Conservation (phyloP, 768 basidiomycete species). For the Leccinellum luteum region DNA sequence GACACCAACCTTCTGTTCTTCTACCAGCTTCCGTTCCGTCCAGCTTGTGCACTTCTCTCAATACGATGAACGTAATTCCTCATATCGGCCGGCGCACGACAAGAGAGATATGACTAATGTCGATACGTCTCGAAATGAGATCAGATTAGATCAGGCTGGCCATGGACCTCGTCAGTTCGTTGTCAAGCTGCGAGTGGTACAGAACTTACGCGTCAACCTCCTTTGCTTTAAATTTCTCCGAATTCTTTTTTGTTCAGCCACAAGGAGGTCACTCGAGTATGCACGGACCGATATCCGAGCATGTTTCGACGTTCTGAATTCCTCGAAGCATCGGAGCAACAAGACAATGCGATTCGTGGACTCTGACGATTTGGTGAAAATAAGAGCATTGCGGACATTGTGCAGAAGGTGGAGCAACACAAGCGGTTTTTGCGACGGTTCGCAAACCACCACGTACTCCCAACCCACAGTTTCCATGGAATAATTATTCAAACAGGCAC, state of each 20-base stretch:
- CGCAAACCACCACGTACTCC: slow-evolving; percentile 87
- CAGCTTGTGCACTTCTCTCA: slow-evolving; percentile 93
- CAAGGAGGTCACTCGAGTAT: slow-evolving; percentile 84
- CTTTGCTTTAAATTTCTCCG: slow-evolving; percentile 73
- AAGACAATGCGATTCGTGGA: slow-evolving; percentile 80
- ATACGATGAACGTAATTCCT: slow-evolving; percentile 98
- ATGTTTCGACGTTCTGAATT: slow-evolving; percentile 31
- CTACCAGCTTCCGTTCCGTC: slow-evolving; percentile 85
- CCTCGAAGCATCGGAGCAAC: slow-evolving; percentile 80
- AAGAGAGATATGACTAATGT: slow-evolving; percentile 87
- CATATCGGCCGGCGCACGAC: slow-evolving; percentile 97
- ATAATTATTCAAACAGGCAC: not conserved
- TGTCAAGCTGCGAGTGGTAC: not conserved
- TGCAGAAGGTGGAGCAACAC: slow-evolving; percentile 86
- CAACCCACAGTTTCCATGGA: slow-evolving; percentile 27
- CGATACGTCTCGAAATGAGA: slow-evolving; percentile 92
- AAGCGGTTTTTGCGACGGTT: slow-evolving; percentile 80
- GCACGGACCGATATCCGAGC: slow-evolving; percentile 50
- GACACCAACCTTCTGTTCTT: slow-evolving; percentile 78
- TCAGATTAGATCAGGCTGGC: slow-evolving; percentile 92
- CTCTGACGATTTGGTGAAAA: slow-evolving; percentile 98
- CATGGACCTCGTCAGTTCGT: slow-evolving; percentile 5
- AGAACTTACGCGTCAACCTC: slow-evolving; percentile 76
- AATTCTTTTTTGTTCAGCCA: slow-evolving; percentile 69
- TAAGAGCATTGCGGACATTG: slow-evolving; percentile 66